Conservation (phyloP, 345 rosid species). For the Syzygium aromaticum region DNA sequence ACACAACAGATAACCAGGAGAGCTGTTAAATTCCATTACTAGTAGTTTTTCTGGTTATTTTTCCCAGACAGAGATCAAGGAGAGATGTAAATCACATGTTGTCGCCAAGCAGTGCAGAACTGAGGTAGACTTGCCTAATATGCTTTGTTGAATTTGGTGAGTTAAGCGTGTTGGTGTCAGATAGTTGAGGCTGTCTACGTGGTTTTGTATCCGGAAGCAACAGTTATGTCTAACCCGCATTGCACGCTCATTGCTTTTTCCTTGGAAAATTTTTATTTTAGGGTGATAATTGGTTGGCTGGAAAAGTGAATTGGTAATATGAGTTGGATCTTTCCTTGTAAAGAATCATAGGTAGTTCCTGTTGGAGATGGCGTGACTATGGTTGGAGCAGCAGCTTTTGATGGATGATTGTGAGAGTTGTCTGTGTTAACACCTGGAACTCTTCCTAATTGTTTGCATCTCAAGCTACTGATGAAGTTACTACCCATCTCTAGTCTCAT, state of each 20-base stretch:
- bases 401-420: not conserved
- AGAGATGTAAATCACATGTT: not conserved
- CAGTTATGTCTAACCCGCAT: not conserved
- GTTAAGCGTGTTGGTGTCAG: not conserved
- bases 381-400: not conserved
- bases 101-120: not conserved
- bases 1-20: not conserved
- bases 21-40: not conserved
- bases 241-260: not conserved
- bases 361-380: not conserved
- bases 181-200: not conserved
- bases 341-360: not conserved
- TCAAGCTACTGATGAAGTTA: too few relatives aligned
- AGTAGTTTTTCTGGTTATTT: not conserved
- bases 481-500: not conserved
- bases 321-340: not conserved
- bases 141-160: not conserved
- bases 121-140: not conserved
- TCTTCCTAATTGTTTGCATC: too few relatives aligned
- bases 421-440: not conserved
- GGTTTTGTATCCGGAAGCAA: not conserved
- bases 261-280: not conserved
- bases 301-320: not conserved
- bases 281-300: not conserved
- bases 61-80: not conserved